Percentiles rank a stretch among this genome's conserved stretches.
These are phyloP conservation scores for Roridomyces roridus DNA, from an alignment of 768 basidiomycete genomes.

Conservation along the genomic window DNA sequence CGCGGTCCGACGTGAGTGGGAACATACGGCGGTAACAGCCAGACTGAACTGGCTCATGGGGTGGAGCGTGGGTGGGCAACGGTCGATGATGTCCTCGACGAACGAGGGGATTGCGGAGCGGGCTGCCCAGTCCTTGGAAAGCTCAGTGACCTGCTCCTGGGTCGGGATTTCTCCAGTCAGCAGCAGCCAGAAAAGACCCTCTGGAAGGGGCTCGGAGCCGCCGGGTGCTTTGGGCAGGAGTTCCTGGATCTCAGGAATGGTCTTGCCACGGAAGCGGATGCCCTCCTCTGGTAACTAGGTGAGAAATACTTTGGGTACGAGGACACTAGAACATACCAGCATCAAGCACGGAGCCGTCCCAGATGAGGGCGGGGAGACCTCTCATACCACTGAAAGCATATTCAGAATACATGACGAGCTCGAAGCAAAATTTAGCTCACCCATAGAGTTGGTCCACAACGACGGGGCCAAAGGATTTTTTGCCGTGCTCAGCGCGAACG, in stretches of 20 bases:
- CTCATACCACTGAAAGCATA: constrained; percentile 72
- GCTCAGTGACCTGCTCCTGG: constrained; percentile 81
- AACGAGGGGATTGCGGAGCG: constrained; percentile 90
- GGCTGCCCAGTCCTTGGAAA: constrained; percentile 95
- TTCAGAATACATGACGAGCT: constrained; percentile 4
- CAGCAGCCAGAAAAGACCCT: constrained; percentile 94
- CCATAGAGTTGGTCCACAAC: constrained; percentile 91
- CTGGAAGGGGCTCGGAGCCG: constrained; percentile 90
- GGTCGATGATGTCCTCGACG: constrained; percentile 95
- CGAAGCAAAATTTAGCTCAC: constrained; percentile 41
- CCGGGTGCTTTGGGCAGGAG: constrained; percentile 89
- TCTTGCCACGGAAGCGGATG: constrained; percentile 97
- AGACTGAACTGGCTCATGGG: constrained; percentile 99
- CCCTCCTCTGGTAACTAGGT: constrained; percentile 73
- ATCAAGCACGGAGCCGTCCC: constrained; percentile 98
- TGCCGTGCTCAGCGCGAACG: constrained; percentile 85
- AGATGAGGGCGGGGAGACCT: constrained; percentile 91
- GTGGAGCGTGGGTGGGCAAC: constrained; percentile 92
- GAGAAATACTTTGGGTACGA: constrained; percentile 11
- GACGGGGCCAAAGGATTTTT: constrained; percentile 93
- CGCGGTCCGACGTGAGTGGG: constrained; percentile 1
- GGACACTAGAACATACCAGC: constrained; percentile 55
- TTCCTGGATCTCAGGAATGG: constrained; percentile 88
- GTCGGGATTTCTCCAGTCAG: constrained; percentile 96
- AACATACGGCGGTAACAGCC: constrained; percentile 87